Evolutionary conservation across 179 eudicot species (phyloP).

Genomic region (Nepenthes alata): DNA sequence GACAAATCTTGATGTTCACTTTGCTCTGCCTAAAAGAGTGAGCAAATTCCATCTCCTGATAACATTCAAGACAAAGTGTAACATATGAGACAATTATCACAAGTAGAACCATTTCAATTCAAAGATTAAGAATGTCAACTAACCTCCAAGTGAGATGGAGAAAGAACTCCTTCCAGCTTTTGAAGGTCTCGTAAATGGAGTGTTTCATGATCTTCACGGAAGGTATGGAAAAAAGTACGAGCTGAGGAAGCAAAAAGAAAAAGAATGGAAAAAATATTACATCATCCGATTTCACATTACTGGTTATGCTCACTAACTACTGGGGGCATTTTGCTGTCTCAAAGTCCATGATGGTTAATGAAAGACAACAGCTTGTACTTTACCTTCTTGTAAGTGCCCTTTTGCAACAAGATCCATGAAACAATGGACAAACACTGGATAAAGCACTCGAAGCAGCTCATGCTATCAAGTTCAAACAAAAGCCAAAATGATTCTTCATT

Average conservation of each 20-base stretch:
- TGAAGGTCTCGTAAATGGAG: conserved; percentile 81
- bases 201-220: conserved; percentile 90
- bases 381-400: conserved; percentile 89
- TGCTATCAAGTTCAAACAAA: conserved; percentile 38
- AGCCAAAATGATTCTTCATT: background rate
- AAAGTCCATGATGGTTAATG: background rate
- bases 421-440: conserved; percentile 87
- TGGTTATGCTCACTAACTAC: background rate
- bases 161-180: conserved; percentile 93
- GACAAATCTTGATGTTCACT: conserved; percentile 85
- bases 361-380: conserved; percentile 6
- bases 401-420: conserved; percentile 98
- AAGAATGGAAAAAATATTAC: background rate
- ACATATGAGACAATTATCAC: background rate
- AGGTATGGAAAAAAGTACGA: conserved; percentile 64
- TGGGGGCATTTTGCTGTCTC: background rate
- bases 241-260: conserved; percentile 28
- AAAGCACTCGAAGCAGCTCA: conserved; percentile 85
- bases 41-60: conserved; percentile 98
- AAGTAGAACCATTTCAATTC: background rate
- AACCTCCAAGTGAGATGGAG: conserved; percentile 98
- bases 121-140: conserved; percentile 15
- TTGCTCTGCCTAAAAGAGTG: conserved; percentile 92
- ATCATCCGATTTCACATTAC: background rate
- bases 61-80: background rate